Conservation (phyloP, 768 basidiomycete species). For the Zangia roseola region DNA sequence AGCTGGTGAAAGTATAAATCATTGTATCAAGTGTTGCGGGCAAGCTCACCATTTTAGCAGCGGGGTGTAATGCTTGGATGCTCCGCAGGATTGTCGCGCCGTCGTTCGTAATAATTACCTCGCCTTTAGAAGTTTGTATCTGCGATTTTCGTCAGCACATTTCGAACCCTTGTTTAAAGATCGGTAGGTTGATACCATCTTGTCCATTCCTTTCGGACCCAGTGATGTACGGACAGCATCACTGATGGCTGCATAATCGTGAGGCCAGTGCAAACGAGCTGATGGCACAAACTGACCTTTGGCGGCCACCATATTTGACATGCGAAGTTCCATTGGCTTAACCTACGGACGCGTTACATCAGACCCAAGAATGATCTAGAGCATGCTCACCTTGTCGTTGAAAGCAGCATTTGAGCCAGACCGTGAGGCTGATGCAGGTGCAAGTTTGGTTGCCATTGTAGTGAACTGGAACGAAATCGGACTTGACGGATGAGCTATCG, state of each 20-base stretch:
- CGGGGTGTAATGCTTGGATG: conserved; percentile 95
- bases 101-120: conserved; percentile 98
- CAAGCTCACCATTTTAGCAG: conserved; percentile 85
- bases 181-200: conserved; percentile 69
- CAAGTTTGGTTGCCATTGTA: conserved; percentile 31
- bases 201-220: conserved; percentile 98
- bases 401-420: conserved; percentile 74
- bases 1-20: conserved; percentile 50
- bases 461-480: conserved; percentile 9
- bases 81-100: conserved; percentile 96
- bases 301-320: conserved; percentile 97
- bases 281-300: conserved; percentile 59
- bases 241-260: conserved; percentile 70
- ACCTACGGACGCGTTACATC: conserved; percentile 54
- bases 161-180: conserved; percentile 9
- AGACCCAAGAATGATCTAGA: background rate
- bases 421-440: conserved; percentile 15
- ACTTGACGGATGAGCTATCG: conserved; percentile 11
- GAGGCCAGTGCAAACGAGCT: background rate
- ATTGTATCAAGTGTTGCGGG: background rate
- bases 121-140: conserved; percentile 96
- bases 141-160: conserved; percentile 31
- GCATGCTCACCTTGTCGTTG: conserved; percentile 70
- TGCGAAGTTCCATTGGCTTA: conserved; percentile 96
- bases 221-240: conserved; percentile 96